Evolutionary conservation across 352 stramenopile genomes (phyloP).

Genomic region (Pythium pyrilobum): DNA sequence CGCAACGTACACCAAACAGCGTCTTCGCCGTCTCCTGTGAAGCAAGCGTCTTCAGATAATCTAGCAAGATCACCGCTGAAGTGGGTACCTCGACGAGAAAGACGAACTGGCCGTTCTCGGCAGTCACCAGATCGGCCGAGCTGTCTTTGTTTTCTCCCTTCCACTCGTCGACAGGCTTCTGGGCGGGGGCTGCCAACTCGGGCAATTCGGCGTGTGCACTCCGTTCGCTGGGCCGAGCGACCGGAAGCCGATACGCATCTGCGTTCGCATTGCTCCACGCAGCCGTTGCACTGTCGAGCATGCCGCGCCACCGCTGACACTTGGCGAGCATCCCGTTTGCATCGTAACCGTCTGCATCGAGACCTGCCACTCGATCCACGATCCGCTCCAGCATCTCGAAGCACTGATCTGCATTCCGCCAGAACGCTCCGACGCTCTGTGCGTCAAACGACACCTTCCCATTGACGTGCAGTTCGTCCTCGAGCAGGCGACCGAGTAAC

Average conservation of each 20-base stretch:
- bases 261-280: not conserved
- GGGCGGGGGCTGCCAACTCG: no score
- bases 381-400: slow-evolving; percentile 7
- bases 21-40: no score
- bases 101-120: no score
- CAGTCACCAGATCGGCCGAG: no score
- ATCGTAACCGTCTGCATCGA: slow-evolving; percentile 1
- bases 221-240: no score
- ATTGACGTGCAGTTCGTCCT: not conserved
- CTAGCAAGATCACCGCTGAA: no score
- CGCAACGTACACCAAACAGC: no score
- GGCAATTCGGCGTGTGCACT: no score
- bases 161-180: no score
- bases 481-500: slow-evolving; percentile 26
- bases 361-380: not conserved
- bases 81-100: no score
- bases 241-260: not conserved
- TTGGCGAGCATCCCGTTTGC: not conserved
- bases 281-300: not conserved
- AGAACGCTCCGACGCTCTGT: not conserved
- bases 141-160: no score
- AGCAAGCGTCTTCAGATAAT: no score
- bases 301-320: not conserved
- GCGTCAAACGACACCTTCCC: not conserved
- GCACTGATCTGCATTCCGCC: not conserved